Base-by-base conservation (phyloP, 2,329 filamentous ascomycete species). In the Colletotrichum magnum region DNA sequence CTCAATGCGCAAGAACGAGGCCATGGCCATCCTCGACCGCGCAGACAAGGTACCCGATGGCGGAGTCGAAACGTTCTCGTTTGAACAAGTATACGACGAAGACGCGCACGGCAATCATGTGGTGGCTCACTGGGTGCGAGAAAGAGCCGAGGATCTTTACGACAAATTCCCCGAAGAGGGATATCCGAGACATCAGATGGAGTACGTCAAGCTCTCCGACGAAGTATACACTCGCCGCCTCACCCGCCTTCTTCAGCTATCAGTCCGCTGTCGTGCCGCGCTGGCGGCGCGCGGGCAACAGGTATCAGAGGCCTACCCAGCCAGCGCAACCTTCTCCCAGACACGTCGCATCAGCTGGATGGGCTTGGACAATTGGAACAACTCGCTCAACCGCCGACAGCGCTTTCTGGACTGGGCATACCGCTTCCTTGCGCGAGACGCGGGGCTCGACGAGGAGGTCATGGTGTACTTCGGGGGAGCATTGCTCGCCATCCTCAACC, bases 401-500 rank as follows among this genome's bases (percentile, higher is more conserved):
- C 6, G 39, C 24, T 56, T 69, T 15, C 26, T 69, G 15, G 5
- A 28, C 26, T 69, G 62, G 67, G 18, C 57, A 18, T 61, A 57
- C 18, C 36, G 28, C 13, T 69, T 69, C 21, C 62, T 69, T 16
- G 67, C 67, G 15, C 26, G 39, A 4, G 67, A 69, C 28, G 43
- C 16, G 24, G 67, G 67, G 13, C 67, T 69, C 2, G 51, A 67
- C 51, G 67, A 67, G 15, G 18, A 57, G 32, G 50, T 69, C 7
- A 69, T 69, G 63, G 52, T 58, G 28, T 67, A 32, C 4, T 13
- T 69, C 24, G 67, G 32, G n/a, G 45, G 50, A 5, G 43, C n/a
- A 5, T 51, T 69, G 36, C 63, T 69, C 24, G 62, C 56, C 32
- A 45, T 69, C n/a, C 67, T 69, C 43, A 69, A 69, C 21, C 67